Evolutionary conservation across 768 basidiomycete genomes (phyloP), one percentile per base, ranked within the genome.

Genomic region (Termitomyces sp.): DNA sequence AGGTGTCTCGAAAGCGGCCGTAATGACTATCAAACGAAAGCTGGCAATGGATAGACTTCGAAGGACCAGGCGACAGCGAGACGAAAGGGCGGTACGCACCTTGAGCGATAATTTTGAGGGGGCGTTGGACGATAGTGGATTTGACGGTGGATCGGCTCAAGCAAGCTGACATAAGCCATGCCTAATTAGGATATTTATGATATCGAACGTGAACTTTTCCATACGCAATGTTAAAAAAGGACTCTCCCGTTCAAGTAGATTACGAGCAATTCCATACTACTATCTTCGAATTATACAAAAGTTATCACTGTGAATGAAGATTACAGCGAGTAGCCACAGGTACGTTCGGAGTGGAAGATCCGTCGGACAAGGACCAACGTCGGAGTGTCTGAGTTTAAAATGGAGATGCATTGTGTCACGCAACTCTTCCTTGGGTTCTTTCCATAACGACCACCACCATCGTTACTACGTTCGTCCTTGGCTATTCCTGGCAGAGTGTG

Each of bases 401-500:
- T 45, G 54, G 61, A 52, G 54, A 46, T 52, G 59, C 53, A 60
- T 65, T 65, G n/a, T 65, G 63, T 62, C 63, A 62, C 57, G 53
- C 50, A 41, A 40, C 60, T 56, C 58, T 56, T 54, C 61, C 14
- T n/a, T 7, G 25, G 45, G 69, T 68, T 68, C 58, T 67, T 64
- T 67, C 64, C 63, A n/a, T 64, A 69, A 68, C 73, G 70, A 71
- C 71, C 73, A 73, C 66, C 70, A 70, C 68, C 72, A 67, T 66
- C 65, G 61, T 68, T 68, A 61, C 65, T 67, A 67, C 66, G 71
- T 68, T 67, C 71, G 52, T 70, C 70, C n/a, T 64, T 68, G 70
- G 63, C 66, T 68, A 66, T 68, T 65, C 64, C 66, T 67, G 70
- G 67, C 76, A 75, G 77, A 68, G 74, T 77, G 76, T 77, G 79